Evolutionary conservation across 495 filamentous ascomycete species (phyloP), one percentile per base, ranked within the genome.

Genomic region (Hypoxylon crocopeplum): DNA sequence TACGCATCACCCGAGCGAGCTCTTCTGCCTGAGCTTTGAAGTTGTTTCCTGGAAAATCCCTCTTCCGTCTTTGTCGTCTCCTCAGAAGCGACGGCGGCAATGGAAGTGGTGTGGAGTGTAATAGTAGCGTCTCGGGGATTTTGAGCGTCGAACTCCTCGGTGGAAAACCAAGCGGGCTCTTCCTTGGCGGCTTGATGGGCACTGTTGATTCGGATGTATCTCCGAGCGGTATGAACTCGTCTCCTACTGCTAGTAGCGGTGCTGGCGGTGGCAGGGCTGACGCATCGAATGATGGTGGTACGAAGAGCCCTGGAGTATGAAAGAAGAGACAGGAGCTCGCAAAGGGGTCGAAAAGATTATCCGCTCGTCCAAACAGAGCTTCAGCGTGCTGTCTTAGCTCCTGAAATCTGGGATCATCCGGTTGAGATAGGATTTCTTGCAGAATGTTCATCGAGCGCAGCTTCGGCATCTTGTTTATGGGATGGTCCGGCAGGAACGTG

Each of bases 251-350:
- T 13, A 22, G 34, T 3, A 45, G 15, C 25, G 53, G 33, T 16
- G 21, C 22, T 15, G 19, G 39, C n/a, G 49, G 38, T 2, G 51
- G 22, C 44, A 57, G 21, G 11, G 54, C 39, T 0, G 67, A 61
- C 11, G 39, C 42, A 24, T 70, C 36, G 19, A 81, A 81, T 15
- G 69, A 61, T 8, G 64, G 55, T 0, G 77, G 77, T 3, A 77
- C 69, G 39, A 61, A 56, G 8, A 82, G 36, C 0, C 68, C 70
- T 0, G 83, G 47, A 1, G 71, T 76, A n/a, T 75, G 76, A 53
- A 84, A 83, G 52, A 86, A 82, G 13, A 84, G 69, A 25, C 69
- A 69, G 1, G 81, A 71, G 42, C 77, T 81, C 7, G 77, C 80
- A 51, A 84, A 85, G 13, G 77, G 66, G 44, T 86, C 82, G 57